Conservation (phyloP, 1,139 yeast genomes). For the Geotrichum bryndzae region DNA sequence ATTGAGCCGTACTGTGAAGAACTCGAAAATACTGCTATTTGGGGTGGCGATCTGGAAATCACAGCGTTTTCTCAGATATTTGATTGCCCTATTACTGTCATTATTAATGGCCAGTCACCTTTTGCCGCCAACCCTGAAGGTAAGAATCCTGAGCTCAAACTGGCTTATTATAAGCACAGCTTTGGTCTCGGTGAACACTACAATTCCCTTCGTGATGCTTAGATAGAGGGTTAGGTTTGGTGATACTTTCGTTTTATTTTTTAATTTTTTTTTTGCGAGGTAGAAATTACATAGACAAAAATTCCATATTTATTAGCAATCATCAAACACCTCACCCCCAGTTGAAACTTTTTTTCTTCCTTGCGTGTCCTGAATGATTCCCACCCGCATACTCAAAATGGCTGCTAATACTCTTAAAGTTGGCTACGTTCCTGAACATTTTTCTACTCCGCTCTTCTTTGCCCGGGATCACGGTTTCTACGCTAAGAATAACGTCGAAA, state of each 20-base stretch:
- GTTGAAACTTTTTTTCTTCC: not conserved
- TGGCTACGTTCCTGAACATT: conserved; percentile 89
- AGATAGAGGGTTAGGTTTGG: conserved; percentile 3
- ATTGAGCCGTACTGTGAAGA: conserved; percentile 64
- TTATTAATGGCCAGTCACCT: conserved; percentile 69
- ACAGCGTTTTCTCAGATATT: conserved; percentile 66
- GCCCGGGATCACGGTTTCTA: conserved; percentile 60
- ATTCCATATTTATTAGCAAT: not conserved
- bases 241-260: not conserved
- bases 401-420: conserved; percentile 41
- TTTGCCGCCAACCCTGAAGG: conserved; percentile 51
- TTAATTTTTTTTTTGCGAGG: not conserved
- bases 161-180: conserved; percentile 79
- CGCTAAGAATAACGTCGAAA: conserved; percentile 40
- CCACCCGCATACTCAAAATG: conserved; percentile 3
- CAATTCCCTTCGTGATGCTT: conserved; percentile 58
- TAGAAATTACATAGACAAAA: not conserved
- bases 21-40: conserved; percentile 68
- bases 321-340: not conserved
- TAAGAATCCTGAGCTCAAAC: conserved; percentile 45
- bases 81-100: conserved; percentile 65
- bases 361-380: not conserved
- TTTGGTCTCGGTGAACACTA: conserved; percentile 94
- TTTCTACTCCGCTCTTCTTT: conserved; percentile 76
- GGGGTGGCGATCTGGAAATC: conserved; percentile 97